These are phyloP conservation scores for Suillus ampliporus DNA, from an alignment of 768 basidiomycete genomes.

Conservation along the genomic window DNA sequence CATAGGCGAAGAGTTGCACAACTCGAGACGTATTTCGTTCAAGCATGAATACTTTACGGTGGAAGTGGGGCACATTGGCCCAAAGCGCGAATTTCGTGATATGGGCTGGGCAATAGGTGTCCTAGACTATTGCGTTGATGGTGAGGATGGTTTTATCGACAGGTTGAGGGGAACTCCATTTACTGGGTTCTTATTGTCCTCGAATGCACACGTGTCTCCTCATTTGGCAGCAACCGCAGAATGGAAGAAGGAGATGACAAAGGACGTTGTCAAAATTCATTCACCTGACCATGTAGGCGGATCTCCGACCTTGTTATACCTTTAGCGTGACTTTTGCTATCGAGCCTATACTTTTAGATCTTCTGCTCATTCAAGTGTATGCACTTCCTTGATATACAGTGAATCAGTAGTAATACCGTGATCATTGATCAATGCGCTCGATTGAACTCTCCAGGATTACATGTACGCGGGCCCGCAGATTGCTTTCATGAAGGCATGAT, in stretches of 20 bases:
- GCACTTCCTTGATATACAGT: not conserved
- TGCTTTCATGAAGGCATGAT: too few species aligned
- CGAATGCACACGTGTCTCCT: not conserved
- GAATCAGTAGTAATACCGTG: not conserved
- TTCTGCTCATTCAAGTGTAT: not conserved
- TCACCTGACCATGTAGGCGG: not conserved
- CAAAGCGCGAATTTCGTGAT: not conserved
- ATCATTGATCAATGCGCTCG: not conserved
- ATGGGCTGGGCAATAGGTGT: slow-evolving; percentile 8
- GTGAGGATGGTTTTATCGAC: not conserved
- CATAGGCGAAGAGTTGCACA: not conserved
- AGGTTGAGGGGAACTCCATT: not conserved
- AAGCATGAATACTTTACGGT: too few species aligned
- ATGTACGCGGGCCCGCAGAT: too few species aligned
- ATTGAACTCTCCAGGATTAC: too few species aligned
- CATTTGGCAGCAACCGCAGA: not conserved
- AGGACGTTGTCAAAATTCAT: not conserved
- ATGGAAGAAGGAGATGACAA: slow-evolving; percentile 13
- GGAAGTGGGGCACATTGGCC: not conserved
- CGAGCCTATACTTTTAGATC: not conserved
- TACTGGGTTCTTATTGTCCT: slow-evolving; percentile 10
- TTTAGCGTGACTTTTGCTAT: not conserved
- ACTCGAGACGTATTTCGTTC: not conserved
- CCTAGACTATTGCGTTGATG: slow-evolving; percentile 5
- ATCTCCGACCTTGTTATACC: not conserved